Conservation (phyloP, 768 basidiomycete genomes). For the Naganishia kalamii region DNA sequence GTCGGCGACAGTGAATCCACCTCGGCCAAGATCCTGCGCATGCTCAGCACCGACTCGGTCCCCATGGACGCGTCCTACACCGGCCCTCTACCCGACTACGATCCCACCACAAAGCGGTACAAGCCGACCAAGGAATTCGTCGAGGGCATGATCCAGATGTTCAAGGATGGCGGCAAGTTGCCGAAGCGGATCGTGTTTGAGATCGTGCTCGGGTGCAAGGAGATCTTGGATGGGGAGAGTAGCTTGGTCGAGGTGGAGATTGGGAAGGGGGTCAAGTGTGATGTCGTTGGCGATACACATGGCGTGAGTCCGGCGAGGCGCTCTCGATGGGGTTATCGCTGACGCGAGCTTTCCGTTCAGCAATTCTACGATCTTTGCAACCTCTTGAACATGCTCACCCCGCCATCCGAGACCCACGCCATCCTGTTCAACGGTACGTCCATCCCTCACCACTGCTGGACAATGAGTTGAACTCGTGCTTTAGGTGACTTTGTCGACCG, state of each 20-base stretch:
- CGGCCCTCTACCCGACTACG: conserved; percentile 65
- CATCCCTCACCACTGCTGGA: not conserved
- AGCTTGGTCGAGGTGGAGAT: conserved; percentile 72
- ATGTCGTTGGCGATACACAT: conserved; percentile 94
- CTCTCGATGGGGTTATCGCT: not conserved
- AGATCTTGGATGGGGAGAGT: conserved; percentile 66
- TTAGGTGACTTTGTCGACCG: conserved; percentile 84
- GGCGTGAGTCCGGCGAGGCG: conserved; percentile 28
- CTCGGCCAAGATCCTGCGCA: conserved; percentile 66
- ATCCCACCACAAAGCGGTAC: conserved; percentile 52
- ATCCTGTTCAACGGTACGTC: conserved; percentile 43
- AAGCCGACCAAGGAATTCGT: conserved; percentile 72
- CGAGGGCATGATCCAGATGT: conserved; percentile 77
- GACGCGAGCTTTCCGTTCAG: conserved; percentile 47
- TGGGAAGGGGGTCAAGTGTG: conserved; percentile 70
- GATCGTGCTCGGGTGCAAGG: conserved; percentile 80
- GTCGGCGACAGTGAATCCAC: conserved; percentile 80
- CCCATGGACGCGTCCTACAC: conserved; percentile 62
- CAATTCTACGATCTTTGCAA: conserved; percentile 94
- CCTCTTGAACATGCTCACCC: conserved; percentile 74
- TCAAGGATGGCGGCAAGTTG: conserved; percentile 88
- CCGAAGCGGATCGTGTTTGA: conserved; percentile 90
- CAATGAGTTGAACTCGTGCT: conserved; percentile 51
- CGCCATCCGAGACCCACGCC: conserved; percentile 73
- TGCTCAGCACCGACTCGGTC: conserved; percentile 76